Base-by-base conservation (phyloP, 1,284 basidiomycete species). In the Coniferiporia weirii region DNA sequence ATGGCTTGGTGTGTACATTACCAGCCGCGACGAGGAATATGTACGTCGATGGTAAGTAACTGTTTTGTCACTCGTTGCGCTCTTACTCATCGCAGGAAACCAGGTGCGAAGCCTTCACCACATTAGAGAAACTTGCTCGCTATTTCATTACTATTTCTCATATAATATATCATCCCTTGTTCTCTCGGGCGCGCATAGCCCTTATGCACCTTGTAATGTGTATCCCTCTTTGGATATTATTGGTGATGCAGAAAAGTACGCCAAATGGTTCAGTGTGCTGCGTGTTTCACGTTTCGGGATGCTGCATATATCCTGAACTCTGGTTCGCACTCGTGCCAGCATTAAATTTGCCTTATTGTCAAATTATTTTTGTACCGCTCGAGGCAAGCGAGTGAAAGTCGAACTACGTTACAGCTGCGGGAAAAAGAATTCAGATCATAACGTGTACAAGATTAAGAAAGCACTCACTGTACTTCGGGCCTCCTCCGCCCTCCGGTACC, bases 1-100 rank as follows among this genome's bases (percentile, higher is more conserved):
- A 98, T 68, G 95, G 93, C 22, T 87, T 97, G 71, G 83, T 83
- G 1, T 91, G 87, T n/a, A 89, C 80, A 17, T 75, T 99, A 32
- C 97, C 97, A 0, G 81, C 91, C 8, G 95, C 96, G 15, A 99
- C 96, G 35, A 77, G 96, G 69, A 99, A 99, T 75, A 94, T 99
- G 93, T 95, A 94, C 70, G 94, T 97, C 35, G 92, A 95, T 70
- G 93, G 90, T 89, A 64, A 69, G 83, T 59, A 17, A 13, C n/a
- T 46, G 12, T 46, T n/a, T 2, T n/a, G 3, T 3, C 17, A 46
- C 17, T n/a, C 19, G 8, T 46, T 46, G 44, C 17, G 12, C 17
- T 9, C 8, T n/a, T 15, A 46, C 44, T 46, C 38, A 40, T 40
- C 38, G 3, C 15, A 3, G 38, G 38, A 15, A 40, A n/a, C 43